Evolutionary conservation across 2,329 filamentous ascomycete genomes (phyloP).

Genomic region (Dactylellina sp.): DNA sequence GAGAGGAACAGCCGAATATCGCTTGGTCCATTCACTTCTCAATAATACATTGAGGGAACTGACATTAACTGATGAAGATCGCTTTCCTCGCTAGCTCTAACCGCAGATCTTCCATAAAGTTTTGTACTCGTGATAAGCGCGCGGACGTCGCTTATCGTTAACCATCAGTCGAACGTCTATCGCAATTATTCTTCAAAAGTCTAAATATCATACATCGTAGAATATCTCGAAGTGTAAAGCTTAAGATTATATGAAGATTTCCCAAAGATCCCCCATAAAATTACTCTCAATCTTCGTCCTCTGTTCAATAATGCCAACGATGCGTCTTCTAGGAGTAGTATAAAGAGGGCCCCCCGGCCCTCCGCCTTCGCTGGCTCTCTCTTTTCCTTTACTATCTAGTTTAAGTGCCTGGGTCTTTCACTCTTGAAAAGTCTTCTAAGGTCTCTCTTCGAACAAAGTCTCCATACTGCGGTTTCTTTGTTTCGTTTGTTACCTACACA

Average conservation of each 20-base stretch:
- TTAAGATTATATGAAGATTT: background rate
- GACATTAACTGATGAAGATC: too few species aligned
- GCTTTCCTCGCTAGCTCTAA: too few species aligned
- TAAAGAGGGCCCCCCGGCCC: slow-evolving; percentile 13
- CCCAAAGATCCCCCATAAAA: background rate
- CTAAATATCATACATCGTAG: background rate
- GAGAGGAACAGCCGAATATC: too few species aligned
- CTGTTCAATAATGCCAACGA: background rate
- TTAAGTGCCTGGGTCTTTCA: background rate
- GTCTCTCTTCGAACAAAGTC: slow-evolving; percentile 6
- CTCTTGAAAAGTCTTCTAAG: slow-evolving; percentile 8
- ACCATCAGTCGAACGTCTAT: background rate
- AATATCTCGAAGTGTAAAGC: background rate
- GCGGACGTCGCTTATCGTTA: background rate
- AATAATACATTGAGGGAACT: too few species aligned
- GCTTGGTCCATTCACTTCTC: too few species aligned
- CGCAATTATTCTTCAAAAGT: background rate
- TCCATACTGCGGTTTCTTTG: background rate
- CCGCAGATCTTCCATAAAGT: too few species aligned
- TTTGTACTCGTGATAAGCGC: slow-evolving; percentile 6
- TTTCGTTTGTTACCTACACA: too few species aligned
- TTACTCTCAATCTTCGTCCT: too few species aligned
- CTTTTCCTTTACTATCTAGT: background rate
- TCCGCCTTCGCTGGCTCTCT: background rate
- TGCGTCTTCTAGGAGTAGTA: slow-evolving; percentile 11